These are phyloP conservation scores for Dittrichia graveolens DNA, from an alignment of 129 eudicot species.

Conservation along the genomic window DNA sequence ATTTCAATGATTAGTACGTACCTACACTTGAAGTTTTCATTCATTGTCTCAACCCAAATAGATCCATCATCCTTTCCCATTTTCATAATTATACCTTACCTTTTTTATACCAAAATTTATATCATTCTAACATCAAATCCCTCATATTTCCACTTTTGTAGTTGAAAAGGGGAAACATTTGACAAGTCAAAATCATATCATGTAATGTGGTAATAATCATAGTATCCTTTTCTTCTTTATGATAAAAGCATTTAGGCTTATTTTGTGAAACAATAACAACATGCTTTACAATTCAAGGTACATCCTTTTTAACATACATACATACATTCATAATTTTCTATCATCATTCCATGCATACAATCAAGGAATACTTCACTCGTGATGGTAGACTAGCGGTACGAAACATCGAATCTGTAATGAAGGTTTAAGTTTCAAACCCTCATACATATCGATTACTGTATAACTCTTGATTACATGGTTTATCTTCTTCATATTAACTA, in stretches of 20 bases:
- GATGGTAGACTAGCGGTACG: too few relatives aligned
- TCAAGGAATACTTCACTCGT: not conserved
- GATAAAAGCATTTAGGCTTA: constrained; percentile 39
- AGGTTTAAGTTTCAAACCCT: too few relatives aligned
- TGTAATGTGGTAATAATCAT: constrained; percentile 25
- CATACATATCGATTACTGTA: too few relatives aligned
- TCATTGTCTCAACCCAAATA: constrained; percentile 1
- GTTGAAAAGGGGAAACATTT: constrained; percentile 14
- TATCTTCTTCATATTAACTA: too few relatives aligned
- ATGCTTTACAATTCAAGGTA: constrained; percentile 10
- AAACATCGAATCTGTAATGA: too few relatives aligned
- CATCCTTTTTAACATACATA: constrained; percentile 18
- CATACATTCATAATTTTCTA: not conserved
- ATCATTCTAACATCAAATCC: constrained; percentile 23
- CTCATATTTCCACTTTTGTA: constrained; percentile 5
- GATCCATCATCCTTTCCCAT: not conserved
- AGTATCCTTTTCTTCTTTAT: constrained; percentile 36
- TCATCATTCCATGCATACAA: not conserved
- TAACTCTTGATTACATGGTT: too few relatives aligned
- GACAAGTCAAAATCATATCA: constrained; percentile 23
- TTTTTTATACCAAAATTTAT: constrained; percentile 1
- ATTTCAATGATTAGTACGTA: constrained; percentile 14
- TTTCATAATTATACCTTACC: constrained; percentile 6
- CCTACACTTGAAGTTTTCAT: not conserved
- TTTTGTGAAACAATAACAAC: constrained; percentile 42